Percentiles rank a stretch among this genome's conserved stretches.
Evolutionary conservation across 495 filamentous ascomycete species (phyloP).

Genomic region (Penicillium lividum): DNA sequence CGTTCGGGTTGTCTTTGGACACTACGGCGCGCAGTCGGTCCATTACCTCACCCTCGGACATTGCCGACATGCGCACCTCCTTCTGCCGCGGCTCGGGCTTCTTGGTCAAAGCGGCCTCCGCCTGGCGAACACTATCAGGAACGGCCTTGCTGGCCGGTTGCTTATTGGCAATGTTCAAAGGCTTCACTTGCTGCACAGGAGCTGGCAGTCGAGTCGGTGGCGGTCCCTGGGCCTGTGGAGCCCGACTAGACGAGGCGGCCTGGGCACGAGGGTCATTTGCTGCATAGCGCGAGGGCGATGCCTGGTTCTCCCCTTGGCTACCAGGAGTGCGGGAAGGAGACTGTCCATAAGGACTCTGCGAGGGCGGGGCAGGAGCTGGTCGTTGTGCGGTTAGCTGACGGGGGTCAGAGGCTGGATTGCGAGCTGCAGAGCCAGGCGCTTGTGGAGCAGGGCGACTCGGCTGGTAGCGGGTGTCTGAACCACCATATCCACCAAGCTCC

Average conservation of each 20-base stretch:
- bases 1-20: constrained; percentile 85
- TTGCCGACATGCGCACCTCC: constrained; percentile 93
- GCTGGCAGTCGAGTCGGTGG: constrained; percentile 59
- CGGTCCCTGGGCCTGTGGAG: constrained; percentile 42
- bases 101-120: constrained; percentile 75
- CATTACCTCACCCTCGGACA: constrained; percentile 98
- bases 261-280: constrained; percentile 42
- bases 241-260: constrained; percentile 49
- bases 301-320: constrained; percentile 32
- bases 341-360: constrained; percentile 33
- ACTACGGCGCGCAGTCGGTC: constrained; percentile 88
- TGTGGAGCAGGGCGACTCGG: constrained; percentile 67
- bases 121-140: constrained; percentile 70
- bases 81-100: constrained; percentile 77
- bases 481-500: constrained; percentile 73
- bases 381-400: constrained; percentile 56
- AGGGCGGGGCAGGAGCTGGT: constrained; percentile 59
- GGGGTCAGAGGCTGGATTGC: constrained; percentile 45
- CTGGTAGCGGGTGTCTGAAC: constrained; percentile 70
- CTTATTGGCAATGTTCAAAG: constrained; percentile 86
- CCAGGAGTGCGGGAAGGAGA: constrained; percentile 21
- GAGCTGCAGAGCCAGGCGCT: constrained; percentile 46
- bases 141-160: constrained; percentile 52
- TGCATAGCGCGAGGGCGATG: constrained; percentile 38
- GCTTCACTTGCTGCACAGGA: constrained; percentile 73